Base-by-base conservation (phyloP, 768 basidiomycete species). In the Polyporus arcularius region DNA sequence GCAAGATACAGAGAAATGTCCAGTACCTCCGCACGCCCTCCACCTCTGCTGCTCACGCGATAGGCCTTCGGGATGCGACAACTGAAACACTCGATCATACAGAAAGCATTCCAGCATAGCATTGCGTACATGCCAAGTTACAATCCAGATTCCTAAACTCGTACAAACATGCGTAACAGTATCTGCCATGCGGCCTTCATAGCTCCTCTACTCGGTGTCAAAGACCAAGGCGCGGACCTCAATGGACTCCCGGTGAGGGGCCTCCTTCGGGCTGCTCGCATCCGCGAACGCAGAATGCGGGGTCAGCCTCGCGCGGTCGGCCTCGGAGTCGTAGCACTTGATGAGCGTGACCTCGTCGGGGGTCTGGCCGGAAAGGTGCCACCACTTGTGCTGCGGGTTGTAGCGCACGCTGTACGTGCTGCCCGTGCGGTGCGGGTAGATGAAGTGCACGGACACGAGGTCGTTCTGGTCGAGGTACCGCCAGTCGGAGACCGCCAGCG, bases 401-500 rank as follows among this genome's bases (percentile, higher is more conserved):
- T 73, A 70, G 26, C 65, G 65, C 50, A 78, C 71, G 65, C 60
- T 69, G 65, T 69, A 74, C 50, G 70, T 76, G 47, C 70, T 61
- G 43, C 76, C 77, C 48, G 74, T 72, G 31, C 69, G 69, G 50
- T 70, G 69, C 42, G 67, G 64, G 62, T 72, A 75, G 58, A 78
- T 73, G 60, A 70, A 70, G 52, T 73, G 73, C 15, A 71, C 70
- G 11, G 71, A 55, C 12, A 76, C 53, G 47, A 79, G 75, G 58
- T 79, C 79, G 18, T 62, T 56, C 43, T 71, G 69, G 64, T 79
- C 68, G 57, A 79, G 48, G 31, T 68, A 67, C 40, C 73, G 75
- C 65, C 71, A 79, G 66, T 79, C 78, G 0, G 75, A 75, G 4
- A 77, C 66, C 7, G 74, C 76, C 39, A 79, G 73, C 18, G 79